These are phyloP conservation scores for Venturia carpophila DNA, from an alignment of 2,329 filamentous ascomycete genomes.

Conservation along the genomic window DNA sequence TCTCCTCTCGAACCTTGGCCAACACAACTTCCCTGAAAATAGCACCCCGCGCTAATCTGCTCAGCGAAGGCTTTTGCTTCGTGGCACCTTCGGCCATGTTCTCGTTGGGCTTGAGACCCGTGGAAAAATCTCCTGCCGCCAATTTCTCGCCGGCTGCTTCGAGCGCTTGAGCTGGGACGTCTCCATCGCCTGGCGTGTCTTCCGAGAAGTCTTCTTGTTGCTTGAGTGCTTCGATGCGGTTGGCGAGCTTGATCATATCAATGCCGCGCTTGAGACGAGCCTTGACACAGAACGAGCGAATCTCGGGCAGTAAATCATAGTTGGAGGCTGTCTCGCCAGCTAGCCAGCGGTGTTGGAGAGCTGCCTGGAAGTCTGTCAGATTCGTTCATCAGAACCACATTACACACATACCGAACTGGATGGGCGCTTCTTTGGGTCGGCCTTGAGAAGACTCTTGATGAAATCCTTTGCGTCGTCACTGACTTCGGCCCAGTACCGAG, in stretches of 20 bases:
- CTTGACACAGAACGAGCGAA: conserved; percentile 87
- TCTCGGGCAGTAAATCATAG: conserved; percentile 95
- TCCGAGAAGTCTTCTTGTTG: conserved; percentile 85
- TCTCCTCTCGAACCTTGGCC: conserved; percentile 87
- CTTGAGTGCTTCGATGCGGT: conserved; percentile 90
- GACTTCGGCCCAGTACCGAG: conserved; percentile 97
- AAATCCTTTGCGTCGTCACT: conserved; percentile 94
- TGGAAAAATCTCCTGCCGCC: conserved; percentile 26
- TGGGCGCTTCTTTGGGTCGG: conserved; percentile 66
- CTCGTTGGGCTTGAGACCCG: conserved; percentile 26
- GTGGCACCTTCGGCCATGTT: conserved; percentile 20
- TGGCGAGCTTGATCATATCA: conserved; percentile 90
- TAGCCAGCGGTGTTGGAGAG: conserved; percentile 78
- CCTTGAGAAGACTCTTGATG: conserved; percentile 72
- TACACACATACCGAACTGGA: conserved; percentile 58
- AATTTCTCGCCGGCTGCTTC: conserved; percentile 46
- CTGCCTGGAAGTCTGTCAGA: conserved; percentile 46
- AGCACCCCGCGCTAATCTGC: conserved; percentile 54
- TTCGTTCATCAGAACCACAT: not conserved
- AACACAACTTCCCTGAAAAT: conserved; percentile 94
- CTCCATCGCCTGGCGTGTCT: conserved; percentile 49
- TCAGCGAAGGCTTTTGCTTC: conserved; percentile 30
- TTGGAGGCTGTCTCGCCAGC: conserved; percentile 86
- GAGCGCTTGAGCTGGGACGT: conserved; percentile 55
- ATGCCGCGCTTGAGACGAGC: conserved; percentile 87